A percentile compares a stretch with the other conserved stretches of the same genome.
phyloP scores from a whole-genome alignment of 352 stramenopile species.

The Pythium brassicae region DNA sequence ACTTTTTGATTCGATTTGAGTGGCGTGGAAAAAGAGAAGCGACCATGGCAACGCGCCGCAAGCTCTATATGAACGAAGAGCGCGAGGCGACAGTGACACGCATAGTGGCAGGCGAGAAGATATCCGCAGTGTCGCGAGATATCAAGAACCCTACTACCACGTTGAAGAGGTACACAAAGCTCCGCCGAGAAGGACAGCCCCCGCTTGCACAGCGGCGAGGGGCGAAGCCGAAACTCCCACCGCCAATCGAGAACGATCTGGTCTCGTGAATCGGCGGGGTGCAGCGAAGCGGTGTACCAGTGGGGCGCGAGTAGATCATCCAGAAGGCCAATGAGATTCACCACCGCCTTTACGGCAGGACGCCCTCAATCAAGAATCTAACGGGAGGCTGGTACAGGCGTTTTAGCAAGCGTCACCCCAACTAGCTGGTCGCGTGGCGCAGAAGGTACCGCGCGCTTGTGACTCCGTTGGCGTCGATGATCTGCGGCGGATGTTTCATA shows the following conservation, averaged over 20 bases:
- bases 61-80: slow-evolving; percentile 3
- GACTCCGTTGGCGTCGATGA: background rate
- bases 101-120: background rate
- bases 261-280: too few relatives aligned
- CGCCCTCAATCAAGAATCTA: slow-evolving; percentile 1
- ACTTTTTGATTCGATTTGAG: too few relatives aligned
- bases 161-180: background rate
- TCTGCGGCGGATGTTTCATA: slow-evolving; percentile 8
- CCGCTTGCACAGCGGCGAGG: background rate
- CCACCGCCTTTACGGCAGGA: slow-evolving; percentile 7
- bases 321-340: slow-evolving; percentile 6
- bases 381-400: slow-evolving; percentile 5
- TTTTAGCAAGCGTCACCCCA: slow-evolving; percentile 5
- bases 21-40: too few relatives aligned
- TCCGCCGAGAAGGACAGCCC: background rate
- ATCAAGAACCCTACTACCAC: background rate
- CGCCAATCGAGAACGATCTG: too few relatives aligned
- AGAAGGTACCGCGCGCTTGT: slow-evolving; percentile 7
- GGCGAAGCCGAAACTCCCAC: too few relatives aligned
- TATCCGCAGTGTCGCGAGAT: background rate
- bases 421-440: slow-evolving; percentile 1
- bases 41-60: background rate
- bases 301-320: background rate
- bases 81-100: background rate
- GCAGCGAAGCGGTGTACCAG: background rate